Evolutionary conservation across 2,329 filamentous ascomycete species (phyloP).

Genomic region (Fusarium circinatum): DNA sequence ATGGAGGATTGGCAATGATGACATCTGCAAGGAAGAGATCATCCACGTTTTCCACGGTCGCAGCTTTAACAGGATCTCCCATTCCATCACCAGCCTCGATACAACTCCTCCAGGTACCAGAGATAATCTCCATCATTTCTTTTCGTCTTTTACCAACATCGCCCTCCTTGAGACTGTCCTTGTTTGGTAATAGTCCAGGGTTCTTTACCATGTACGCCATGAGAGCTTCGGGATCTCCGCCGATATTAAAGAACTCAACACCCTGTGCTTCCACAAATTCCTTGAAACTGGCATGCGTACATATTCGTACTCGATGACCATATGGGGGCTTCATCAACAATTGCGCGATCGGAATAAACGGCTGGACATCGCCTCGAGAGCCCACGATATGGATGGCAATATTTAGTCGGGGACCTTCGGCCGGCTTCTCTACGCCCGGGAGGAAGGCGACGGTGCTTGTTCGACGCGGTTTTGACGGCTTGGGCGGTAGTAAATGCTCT

Average conservation of each 20-base stretch:
- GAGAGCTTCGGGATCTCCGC: constrained; percentile 63
- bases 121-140: constrained; percentile 52
- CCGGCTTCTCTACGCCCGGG: constrained; percentile 26
- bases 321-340: constrained; percentile 49
- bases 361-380: constrained; percentile 55
- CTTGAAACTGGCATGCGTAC: constrained; percentile 65
- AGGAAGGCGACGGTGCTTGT: constrained; percentile 36
- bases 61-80: constrained; percentile 42
- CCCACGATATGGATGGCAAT: constrained; percentile 50
- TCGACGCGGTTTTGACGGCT: constrained; percentile 28
- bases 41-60: constrained; percentile 36
- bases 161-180: constrained; percentile 50
- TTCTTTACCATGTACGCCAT: constrained; percentile 57
- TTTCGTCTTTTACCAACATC: constrained; percentile 50
- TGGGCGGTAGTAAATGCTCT: constrained; percentile 13
- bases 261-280: constrained; percentile 63
- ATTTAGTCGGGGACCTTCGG: constrained; percentile 40
- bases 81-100: constrained; percentile 51
- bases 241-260: constrained; percentile 67
- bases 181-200: constrained; percentile 51
- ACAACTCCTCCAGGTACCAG: constrained; percentile 51
- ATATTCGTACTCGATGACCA: constrained; percentile 66
- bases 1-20: constrained; percentile 65
- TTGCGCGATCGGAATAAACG: constrained; percentile 67
- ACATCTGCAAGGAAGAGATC: constrained; percentile 63